Conservation (phyloP, 2,329 filamentous ascomycete species). For the Gliomastix tumulicola region DNA sequence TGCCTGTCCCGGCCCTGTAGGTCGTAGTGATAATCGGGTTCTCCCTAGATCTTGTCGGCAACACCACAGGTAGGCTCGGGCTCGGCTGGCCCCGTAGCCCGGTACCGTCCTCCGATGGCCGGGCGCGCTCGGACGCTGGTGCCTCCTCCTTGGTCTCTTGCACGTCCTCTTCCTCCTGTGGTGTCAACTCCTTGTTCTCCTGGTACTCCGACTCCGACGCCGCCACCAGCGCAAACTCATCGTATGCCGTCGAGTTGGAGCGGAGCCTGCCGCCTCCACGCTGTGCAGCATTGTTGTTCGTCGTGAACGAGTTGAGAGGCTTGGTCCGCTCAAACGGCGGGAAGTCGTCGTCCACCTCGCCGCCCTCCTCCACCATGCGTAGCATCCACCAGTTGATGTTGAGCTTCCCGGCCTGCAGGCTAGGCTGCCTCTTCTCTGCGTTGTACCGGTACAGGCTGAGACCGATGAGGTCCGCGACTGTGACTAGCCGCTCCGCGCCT, state of each 20-base stretch:
- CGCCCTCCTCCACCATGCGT: conserved; percentile 77
- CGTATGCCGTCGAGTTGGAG: conserved; percentile 69
- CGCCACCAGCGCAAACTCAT: conserved; percentile 75
- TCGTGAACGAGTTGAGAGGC: conserved; percentile 71
- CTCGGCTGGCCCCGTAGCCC: no score
- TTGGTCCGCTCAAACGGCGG: conserved; percentile 70
- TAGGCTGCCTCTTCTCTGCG: conserved; percentile 67
- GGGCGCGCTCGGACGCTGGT: conserved; percentile 21
- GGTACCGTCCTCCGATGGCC: conserved; percentile 15
- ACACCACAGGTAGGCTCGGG: conserved; percentile 8
- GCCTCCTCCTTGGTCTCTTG: conserved; percentile 15
- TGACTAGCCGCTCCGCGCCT: conserved; percentile 52
- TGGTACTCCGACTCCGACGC: conserved; percentile 61
- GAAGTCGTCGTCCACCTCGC: conserved; percentile 80
- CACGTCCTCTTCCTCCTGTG: conserved; percentile 54
- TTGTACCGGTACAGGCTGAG: conserved; percentile 71
- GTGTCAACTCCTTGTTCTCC: conserved; percentile 63
- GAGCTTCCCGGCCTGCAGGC: conserved; percentile 55
- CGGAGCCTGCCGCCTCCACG: conserved; percentile 50
- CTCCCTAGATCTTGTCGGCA: conserved; percentile 26
- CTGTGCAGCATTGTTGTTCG: conserved; percentile 75
- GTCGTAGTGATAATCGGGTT: conserved; percentile 59
- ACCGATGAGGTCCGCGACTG: conserved; percentile 75
- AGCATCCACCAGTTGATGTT: conserved; percentile 80
- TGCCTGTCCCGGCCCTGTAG: conserved; percentile 46